Evolutionary conservation across 257 asterid species (phyloP), one percentile per base, ranked within the genome.

Genomic region (Catharanthus roseus): DNA sequence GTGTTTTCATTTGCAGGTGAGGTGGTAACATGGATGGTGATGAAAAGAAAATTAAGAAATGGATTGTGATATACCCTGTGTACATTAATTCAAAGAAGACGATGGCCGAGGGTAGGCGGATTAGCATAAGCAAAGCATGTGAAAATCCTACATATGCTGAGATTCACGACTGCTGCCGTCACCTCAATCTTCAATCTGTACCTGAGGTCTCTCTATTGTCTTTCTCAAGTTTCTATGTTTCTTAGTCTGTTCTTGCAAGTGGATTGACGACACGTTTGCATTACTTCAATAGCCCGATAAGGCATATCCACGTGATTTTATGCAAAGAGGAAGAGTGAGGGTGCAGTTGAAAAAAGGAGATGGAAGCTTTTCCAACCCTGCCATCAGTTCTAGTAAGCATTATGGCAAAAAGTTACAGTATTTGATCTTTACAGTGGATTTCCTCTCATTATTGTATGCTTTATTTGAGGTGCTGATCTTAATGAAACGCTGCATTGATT

Each of bases 261-360:
- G 28, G 33, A 19, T 34, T 8, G 23, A 4, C 41, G 56, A 67
- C 21, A 21, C 29, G 71, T 42, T 41, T 44, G 29, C 51, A 34
- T 47, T 19, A 41, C 60, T 33, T 65, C 58, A 15, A 42, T 77
- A 93, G 97, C 79, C 77, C 21, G 99, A 91, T 65, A 95, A 95
- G 91, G 96, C 97, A 15, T 95, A 95, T 82, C 99, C 97, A 0
- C 85, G 99, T 69, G 97, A 95, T 87, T 95, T 88, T 84, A 89
- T 91, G 96, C 96, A 95, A 88, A 80, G 91, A 67, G 99, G 99
- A 79, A 88, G 99, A 78, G 96, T 95, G 70, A 86, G 99, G 84
- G 85, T 89, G 80, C 61, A 83, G 85, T 78, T 91, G 85, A 95
- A 89, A 81, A 86, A 73, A 80, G 99, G 86, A 70, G 96, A 95